Percentiles rank a stretch among this genome's conserved stretches.
Conservation (phyloP, 2,329 filamentous ascomycete genomes). For the Nothophoma quercina region DNA sequence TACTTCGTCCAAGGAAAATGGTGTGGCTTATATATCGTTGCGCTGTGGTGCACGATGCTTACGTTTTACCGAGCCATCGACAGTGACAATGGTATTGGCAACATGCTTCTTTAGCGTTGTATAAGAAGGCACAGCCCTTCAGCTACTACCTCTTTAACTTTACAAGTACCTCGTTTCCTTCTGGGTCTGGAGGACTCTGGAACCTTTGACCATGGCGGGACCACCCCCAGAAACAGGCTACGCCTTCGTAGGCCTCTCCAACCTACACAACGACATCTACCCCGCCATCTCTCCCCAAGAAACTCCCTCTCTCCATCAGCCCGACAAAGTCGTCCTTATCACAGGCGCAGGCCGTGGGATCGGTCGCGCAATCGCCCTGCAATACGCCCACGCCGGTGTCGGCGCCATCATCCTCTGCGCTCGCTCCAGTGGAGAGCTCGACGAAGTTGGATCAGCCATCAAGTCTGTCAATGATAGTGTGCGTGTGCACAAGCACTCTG, state of each 20-base stretch:
- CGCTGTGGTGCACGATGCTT: too few species aligned
- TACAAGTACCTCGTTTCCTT: too few species aligned
- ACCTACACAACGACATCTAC: conserved; percentile 61
- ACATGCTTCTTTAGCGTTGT: too few species aligned
- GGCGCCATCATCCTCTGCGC: conserved; percentile 62
- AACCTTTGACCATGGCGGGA: background rate
- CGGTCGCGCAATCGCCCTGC: conserved; percentile 61
- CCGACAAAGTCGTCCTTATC: conserved; percentile 58
- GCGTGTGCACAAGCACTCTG: conserved; percentile 52
- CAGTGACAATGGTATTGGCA: too few species aligned
- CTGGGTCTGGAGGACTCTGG: too few species aligned
- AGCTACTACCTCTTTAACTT: too few species aligned
- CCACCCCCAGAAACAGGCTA: conserved; percentile 7
- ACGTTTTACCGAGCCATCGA: too few species aligned
- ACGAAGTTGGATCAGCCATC: conserved; percentile 48
- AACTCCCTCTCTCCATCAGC: conserved; percentile 44
- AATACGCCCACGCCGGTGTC: conserved; percentile 63
- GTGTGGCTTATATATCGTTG: too few species aligned
- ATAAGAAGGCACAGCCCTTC: too few species aligned
- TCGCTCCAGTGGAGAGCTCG: conserved; percentile 53
- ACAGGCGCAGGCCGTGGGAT: conserved; percentile 65
- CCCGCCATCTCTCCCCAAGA: conserved; percentile 57
- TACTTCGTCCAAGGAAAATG: too few species aligned
- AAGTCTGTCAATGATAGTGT: conserved; percentile 50
- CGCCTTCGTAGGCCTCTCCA: conserved; percentile 23